Conservation (phyloP, 192 early-diverging fungal species). For the Coemansia brasiliensis region DNA sequence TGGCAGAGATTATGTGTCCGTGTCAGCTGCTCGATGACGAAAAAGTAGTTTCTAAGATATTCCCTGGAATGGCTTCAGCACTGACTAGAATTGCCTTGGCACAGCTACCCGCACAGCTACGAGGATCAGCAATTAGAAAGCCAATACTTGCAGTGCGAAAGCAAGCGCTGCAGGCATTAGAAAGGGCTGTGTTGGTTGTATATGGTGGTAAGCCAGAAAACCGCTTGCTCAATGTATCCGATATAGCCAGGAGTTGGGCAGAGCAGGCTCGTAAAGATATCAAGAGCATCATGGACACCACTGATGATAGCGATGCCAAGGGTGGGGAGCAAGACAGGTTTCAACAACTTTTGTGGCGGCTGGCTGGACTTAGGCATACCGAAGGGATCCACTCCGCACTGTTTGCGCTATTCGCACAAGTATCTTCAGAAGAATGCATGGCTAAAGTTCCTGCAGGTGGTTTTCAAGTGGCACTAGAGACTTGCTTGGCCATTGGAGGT, state of each 20-base stretch:
- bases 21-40: constrained; percentile 3
- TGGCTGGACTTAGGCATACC: constrained; percentile 31
- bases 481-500: constrained; percentile 17
- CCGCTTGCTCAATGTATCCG: background rate
- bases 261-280: constrained; percentile 7
- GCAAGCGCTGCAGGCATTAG: constrained; percentile 12
- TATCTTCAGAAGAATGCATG: constrained; percentile 10
- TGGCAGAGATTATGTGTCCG: background rate
- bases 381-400: constrained; percentile 9
- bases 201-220: background rate
- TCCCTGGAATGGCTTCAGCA: constrained; percentile 37
- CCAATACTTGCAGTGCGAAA: constrained; percentile 21
- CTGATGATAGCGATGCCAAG: background rate
- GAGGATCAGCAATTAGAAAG: background rate
- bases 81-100: constrained; percentile 30
- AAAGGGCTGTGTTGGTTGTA: constrained; percentile 7
- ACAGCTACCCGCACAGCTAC: constrained; percentile 17
- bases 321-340: constrained; percentile 6
- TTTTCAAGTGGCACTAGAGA: constrained; percentile 18
- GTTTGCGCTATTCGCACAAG: constrained; percentile 17
- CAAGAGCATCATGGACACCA: constrained; percentile 4
- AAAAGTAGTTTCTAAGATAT: background rate
- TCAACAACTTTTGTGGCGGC: constrained; percentile 32
- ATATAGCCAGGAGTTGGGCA: constrained; percentile 14
- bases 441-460: constrained; percentile 3